These are phyloP conservation scores for Melocanna baccifera DNA, from an alignment of 176 grass and related monocot species.

Conservation along the genomic window DNA sequence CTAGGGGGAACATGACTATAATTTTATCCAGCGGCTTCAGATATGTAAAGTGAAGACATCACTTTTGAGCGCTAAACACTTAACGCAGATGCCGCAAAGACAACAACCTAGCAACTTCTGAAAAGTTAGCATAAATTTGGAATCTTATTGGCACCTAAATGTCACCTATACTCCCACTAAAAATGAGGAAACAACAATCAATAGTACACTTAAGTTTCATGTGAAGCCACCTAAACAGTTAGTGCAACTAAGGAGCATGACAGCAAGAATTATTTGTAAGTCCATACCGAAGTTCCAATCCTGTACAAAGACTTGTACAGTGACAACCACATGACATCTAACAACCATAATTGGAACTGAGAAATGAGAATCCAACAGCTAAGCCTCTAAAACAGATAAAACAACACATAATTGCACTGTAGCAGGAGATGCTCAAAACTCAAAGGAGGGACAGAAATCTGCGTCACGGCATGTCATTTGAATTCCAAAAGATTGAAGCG, in stretches of 20 bases:
- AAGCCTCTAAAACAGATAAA: background rate
- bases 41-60: background rate
- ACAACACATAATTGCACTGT: background rate
- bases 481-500: background rate
- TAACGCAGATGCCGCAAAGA: background rate
- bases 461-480: background rate
- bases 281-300: background rate
- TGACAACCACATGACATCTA: background rate
- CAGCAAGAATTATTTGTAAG: background rate
- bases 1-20: conserved; percentile 3
- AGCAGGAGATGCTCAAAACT: background rate
- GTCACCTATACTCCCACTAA: background rate
- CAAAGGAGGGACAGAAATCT: background rate
- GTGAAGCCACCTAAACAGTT: conserved; percentile 18
- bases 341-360: background rate
- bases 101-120: conserved; percentile 15
- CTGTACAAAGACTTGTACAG: background rate
- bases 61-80: background rate
- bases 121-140: background rate
- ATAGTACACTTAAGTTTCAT: conserved; percentile 4
- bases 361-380: background rate
- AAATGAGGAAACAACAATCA: conserved; percentile 22
- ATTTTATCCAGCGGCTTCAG: background rate
- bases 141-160: background rate
- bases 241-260: background rate